Evolutionary conservation across 176 grass and related monocot genomes (phyloP), one percentile per base, ranked within the genome.

Genomic region (Oryza punctata): DNA sequence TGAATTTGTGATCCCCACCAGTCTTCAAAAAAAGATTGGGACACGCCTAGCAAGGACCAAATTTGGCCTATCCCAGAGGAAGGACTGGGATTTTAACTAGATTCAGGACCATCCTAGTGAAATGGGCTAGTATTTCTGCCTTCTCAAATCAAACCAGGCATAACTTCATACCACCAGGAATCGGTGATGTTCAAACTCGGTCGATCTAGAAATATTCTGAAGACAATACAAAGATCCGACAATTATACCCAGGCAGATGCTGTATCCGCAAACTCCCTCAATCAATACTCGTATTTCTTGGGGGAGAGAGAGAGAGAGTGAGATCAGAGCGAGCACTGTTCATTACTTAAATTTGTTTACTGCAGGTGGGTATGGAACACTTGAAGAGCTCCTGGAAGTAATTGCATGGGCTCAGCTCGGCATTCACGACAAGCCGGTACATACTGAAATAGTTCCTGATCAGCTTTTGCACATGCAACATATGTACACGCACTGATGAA

Each of bases 391-490:
- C 10, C 73, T 94, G 7, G 92, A 92, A 76, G 87, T 94, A 21
- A 91, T 94, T 23, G 81, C 89, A 4, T 94, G 89, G 92, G 88
- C 89, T 49, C 89, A 94, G 67, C 87, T 94, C 52, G 92, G 92
- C 77, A 94, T 94, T 23, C 92, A 94, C 65, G 76, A 88, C 19
- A 94, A 94, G 73, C 92, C 89, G 74, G 92, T 94, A 83, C 47
- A 50, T 50, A 72, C n/a, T 61, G 0, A 46, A 16, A 10, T 25
- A 5, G 6, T 29, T n/a, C 33, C 19, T 71, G 23, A 41, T 41
- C 40, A 11, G 21, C 68, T 29, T 81, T 25, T 82, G 24, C 32
- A 29, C 32, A 19, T 24, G 35, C 7, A 74, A 12, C 24, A 72
- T 27, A 4, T 12, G 77, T 46, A 80, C 41, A 73, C 33, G 44